These are phyloP conservation scores for Alternaria sp. DNA, from an alignment of 2,329 filamentous ascomycete genomes.

Conservation along the genomic window DNA sequence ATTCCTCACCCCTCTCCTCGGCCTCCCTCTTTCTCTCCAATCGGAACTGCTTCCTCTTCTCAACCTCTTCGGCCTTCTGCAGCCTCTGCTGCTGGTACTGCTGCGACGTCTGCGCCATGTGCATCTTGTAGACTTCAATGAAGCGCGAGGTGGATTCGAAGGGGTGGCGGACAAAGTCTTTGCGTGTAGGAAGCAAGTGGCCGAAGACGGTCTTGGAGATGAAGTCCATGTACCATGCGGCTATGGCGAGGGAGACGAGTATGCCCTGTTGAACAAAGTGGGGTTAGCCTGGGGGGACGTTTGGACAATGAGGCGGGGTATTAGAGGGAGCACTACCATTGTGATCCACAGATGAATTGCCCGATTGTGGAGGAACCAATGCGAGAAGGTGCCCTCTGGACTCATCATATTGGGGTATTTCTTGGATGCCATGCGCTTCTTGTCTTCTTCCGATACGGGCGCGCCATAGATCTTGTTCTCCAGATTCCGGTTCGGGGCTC, in stretches of 20 bases:
- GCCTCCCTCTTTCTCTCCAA: constrained; percentile 59
- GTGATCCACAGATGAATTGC: constrained; percentile 83
- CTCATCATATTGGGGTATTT: constrained; percentile 92
- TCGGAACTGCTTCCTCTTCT: constrained; percentile 85
- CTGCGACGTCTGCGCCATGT: constrained; percentile 75
- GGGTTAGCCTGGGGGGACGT: constrained; percentile 4
- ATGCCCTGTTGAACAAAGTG: constrained; percentile 62
- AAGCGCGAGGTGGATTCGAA: constrained; percentile 71
- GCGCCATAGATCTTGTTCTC: constrained; percentile 78
- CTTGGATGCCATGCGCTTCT: constrained; percentile 70
- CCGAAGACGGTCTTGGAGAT: constrained; percentile 79
- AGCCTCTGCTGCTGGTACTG: constrained; percentile 76
- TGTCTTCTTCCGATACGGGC: constrained; percentile 71
- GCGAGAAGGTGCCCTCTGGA: constrained; percentile 79
- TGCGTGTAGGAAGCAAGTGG: constrained; percentile 77
- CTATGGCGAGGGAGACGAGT: constrained; percentile 72
- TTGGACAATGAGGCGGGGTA: not conserved
- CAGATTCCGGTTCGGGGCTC: constrained; percentile 66
- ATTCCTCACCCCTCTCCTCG: constrained; percentile 46
- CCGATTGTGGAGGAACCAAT: constrained; percentile 84
- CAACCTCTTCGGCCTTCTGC: constrained; percentile 81
- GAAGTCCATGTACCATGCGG: constrained; percentile 82
- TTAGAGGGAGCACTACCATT: constrained; percentile 64
- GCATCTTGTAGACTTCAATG: constrained; percentile 77
- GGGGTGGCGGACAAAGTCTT: constrained; percentile 75